Evolutionary conservation across 331 rosid genomes (phyloP).

Genomic region (Quercus lobata): DNA sequence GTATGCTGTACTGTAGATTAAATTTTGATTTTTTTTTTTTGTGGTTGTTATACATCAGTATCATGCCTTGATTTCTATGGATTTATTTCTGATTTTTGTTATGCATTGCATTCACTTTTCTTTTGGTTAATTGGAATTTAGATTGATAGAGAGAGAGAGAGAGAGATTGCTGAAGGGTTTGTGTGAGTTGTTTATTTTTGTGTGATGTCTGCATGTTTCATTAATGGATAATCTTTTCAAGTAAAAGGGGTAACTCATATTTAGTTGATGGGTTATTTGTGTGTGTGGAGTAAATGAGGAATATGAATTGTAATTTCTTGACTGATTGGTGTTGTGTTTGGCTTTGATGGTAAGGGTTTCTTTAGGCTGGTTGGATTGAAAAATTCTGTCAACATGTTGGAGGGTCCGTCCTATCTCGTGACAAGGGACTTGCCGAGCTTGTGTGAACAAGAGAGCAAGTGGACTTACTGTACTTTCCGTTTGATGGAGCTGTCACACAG

Average conservation of each 20-base stretch:
- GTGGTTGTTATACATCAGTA: neutral
- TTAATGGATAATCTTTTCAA: neutral
- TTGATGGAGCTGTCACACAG: constrained; percentile 37
- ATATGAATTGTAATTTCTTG: neutral
- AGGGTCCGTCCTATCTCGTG: constrained; percentile 75
- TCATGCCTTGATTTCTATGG: neutral
- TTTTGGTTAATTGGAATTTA: constrained; percentile 16
- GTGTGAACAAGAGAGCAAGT: constrained; percentile 69
- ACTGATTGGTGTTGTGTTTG: constrained; percentile 14
- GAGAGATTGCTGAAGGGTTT: neutral
- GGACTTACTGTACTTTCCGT: constrained; percentile 50
- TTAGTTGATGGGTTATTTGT: constrained; percentile 2
- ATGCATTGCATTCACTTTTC: constrained; percentile 21
- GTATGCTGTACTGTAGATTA: neutral
- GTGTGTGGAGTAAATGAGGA: constrained; percentile 7
- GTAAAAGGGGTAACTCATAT: constrained; percentile 16
- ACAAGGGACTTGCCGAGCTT: constrained; percentile 68
- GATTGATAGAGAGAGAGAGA: neutral
- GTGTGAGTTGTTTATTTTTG: neutral
- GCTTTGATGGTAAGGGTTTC: constrained; percentile 23
- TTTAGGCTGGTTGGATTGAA: constrained; percentile 18
- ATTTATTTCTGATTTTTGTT: constrained; percentile 17
- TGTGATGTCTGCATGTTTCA: neutral
- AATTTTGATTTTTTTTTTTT: neutral
- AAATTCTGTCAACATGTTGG: constrained; percentile 57